Base-by-base conservation (phyloP, 768 basidiomycete species). In the Phylloporus rhodoxanthus region DNA sequence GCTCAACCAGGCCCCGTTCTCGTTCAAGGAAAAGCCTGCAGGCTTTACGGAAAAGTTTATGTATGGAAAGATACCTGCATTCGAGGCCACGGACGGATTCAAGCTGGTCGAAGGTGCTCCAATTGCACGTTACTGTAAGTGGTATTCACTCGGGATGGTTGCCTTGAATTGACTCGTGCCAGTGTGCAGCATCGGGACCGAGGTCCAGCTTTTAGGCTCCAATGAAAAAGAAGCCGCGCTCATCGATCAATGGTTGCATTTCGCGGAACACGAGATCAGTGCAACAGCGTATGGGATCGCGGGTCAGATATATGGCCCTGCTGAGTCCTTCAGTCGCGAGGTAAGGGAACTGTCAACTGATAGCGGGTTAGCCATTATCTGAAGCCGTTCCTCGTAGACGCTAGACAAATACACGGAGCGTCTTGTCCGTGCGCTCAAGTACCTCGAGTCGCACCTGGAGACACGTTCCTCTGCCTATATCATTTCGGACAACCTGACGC, bases 171-270 rank as follows among this genome's bases (percentile, higher is more conserved):
- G 4, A 40, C 21, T 20, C 17, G 5, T 14, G 3, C 11, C 17
- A 62, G 60, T 61, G 47, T 32, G 51, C 15, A 17, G 38, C 3
- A 25, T 61, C 19, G 57, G 48, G 2, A 49, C 51, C 9, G 43
- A 53, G n/a, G n/a, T 51, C 0, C 47, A 53, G 10, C 38, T 62
- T 28, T 39, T 59, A 25, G 59, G 59, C n/a, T 46, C 45, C 5
- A 21, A 40, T 25, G 15, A 37, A 9, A 48, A 59, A 19, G 55
- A 61, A 36, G 17, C 26, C 1, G 41, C 50, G 0, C 36, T 52
- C 3, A 33, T 62, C 5, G 57, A 62, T 45, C 61, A 61, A 15
- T 62, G 60, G 57, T 10, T 38, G 6, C 61, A 57, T 42, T 62
- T 53, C 41, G 51, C 43, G 6, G 60, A 62, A 19, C 40, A 45